Evolutionary conservation across 371 early-diverging fungal species (phyloP).

Genomic region (Mucor indicus): DNA sequence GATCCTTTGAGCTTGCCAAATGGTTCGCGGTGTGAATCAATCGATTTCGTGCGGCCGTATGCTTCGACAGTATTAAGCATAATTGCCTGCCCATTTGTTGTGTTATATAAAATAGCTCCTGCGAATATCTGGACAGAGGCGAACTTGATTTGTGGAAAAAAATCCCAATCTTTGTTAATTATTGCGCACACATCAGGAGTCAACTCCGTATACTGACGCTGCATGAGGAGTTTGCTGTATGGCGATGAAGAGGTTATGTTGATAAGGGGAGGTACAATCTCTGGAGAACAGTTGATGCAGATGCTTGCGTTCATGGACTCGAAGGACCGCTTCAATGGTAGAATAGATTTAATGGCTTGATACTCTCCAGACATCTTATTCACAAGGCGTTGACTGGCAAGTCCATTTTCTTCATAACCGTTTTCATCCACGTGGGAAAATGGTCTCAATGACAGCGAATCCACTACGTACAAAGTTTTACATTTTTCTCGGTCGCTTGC

Average conservation of each 20-base stretch:
- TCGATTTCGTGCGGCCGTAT: conserved; percentile 16
- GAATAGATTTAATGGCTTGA: neutral
- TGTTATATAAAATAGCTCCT: conserved; percentile 17
- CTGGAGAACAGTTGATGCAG: neutral
- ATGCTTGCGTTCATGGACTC: neutral
- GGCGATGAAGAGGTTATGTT: neutral
- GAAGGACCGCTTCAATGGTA: neutral
- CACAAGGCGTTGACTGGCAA: conserved; percentile 3
- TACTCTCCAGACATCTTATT: neutral
- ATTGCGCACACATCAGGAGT: neutral
- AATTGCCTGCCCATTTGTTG: conserved; percentile 17
- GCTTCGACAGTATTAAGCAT: conserved; percentile 25
- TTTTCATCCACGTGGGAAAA: conserved; percentile 6
- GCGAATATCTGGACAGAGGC: conserved; percentile 13
- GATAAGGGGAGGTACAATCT: neutral
- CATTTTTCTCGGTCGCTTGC: neutral
- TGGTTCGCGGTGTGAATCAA: conserved; percentile 13
- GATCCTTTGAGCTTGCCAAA: conserved; percentile 7
- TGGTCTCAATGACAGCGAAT: conserved; percentile 9
- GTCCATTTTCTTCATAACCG: conserved; percentile 11
- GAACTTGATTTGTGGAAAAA: conserved; percentile 16
- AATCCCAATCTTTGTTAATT: conserved; percentile 10
- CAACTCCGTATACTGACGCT: neutral
- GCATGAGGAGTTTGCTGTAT: neutral
- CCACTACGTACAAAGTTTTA: conserved; percentile 8